Percentiles rank a stretch among this genome's conserved stretches.
Evolutionary conservation across 495 filamentous ascomycete genomes (phyloP).

Genomic region (Penicillium canariense): DNA sequence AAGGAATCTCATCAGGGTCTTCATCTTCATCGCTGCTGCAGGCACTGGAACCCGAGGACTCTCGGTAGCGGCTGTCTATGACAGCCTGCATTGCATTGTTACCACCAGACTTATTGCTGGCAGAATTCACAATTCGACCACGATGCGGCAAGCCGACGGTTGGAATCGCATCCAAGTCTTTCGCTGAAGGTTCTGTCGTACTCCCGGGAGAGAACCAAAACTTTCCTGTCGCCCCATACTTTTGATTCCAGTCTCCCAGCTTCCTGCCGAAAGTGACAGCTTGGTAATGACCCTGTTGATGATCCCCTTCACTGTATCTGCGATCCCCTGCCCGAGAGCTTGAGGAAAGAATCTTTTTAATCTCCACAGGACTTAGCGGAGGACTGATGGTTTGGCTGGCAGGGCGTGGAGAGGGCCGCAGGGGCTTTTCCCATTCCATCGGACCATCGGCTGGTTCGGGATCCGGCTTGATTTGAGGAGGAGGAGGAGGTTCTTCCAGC

Average conservation of each 20-base stretch:
- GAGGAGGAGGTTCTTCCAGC: not conserved
- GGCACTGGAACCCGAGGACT: conserved; percentile 30
- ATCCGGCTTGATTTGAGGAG: not conserved
- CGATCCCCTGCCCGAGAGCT: conserved; percentile 15
- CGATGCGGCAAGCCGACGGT: conserved; percentile 42
- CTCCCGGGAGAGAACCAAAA: conserved; percentile 43
- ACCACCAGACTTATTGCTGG: conserved; percentile 1
- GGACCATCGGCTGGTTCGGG: conserved; percentile 4
- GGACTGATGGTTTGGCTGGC: conserved; percentile 43
- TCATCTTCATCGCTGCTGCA: conserved; percentile 26
- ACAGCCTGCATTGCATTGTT: conserved; percentile 13
- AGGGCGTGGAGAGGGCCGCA: conserved; percentile 20
- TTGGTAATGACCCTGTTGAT: conserved; percentile 45
- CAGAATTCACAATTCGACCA: conserved; percentile 8
- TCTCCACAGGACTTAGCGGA: conserved; percentile 48
- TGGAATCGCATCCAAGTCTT: conserved; percentile 31
- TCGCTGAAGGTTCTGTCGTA: conserved; percentile 5
- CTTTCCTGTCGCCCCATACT: conserved; percentile 50
- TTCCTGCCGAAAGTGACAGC: conserved; percentile 48
- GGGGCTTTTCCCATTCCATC: conserved; percentile 1
- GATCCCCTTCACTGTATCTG: conserved; percentile 1
- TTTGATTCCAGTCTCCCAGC: conserved; percentile 46
- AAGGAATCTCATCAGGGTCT: conserved; percentile 29
- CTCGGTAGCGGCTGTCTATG: conserved; percentile 7
- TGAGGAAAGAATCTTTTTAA: conserved; percentile 49